Percentiles rank a stretch among this genome's conserved stretches.
These are phyloP conservation scores for Patellifolia procumbens DNA, from an alignment of 179 eudicot species.

Conservation along the genomic window DNA sequence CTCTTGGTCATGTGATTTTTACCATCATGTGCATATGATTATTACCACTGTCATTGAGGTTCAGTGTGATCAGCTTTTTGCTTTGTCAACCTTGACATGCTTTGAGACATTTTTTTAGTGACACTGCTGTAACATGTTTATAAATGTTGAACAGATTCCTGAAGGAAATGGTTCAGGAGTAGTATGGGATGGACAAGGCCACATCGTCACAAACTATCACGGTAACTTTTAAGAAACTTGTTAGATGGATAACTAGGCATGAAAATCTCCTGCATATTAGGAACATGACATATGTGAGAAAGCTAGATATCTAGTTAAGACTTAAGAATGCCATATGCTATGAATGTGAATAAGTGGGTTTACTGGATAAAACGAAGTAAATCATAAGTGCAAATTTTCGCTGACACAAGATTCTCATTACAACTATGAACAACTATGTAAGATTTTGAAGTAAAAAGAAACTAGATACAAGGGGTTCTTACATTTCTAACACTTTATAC, in stretches of 20 bases:
- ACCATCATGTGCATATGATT: background rate
- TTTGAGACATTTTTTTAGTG: conserved; percentile 1
- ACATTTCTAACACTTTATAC: background rate
- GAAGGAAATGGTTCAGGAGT: conserved; percentile 99
- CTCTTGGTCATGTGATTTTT: background rate
- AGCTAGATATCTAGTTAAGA: background rate
- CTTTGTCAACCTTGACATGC: conserved; percentile 9
- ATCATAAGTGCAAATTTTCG: background rate
- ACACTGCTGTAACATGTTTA: background rate
- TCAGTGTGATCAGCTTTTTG: background rate
- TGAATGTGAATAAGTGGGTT: background rate
- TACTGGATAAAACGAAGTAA: background rate
- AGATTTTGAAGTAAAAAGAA: background rate
- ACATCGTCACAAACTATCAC: conserved; percentile 94
- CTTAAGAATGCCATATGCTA: too few species aligned
- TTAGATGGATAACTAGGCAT: background rate
- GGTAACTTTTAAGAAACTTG: conserved; percentile 48
- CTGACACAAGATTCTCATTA: background rate
- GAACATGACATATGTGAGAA: background rate
- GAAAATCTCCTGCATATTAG: background rate
- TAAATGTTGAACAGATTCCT: conserved; percentile 57
- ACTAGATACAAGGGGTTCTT: background rate
- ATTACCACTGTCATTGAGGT: background rate
- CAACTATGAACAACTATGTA: background rate
- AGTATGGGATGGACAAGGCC: conserved; percentile 92